These are phyloP conservation scores for Elongisporangium senticosum DNA, from an alignment of 352 stramenopile genomes.

Conservation along the genomic window DNA sequence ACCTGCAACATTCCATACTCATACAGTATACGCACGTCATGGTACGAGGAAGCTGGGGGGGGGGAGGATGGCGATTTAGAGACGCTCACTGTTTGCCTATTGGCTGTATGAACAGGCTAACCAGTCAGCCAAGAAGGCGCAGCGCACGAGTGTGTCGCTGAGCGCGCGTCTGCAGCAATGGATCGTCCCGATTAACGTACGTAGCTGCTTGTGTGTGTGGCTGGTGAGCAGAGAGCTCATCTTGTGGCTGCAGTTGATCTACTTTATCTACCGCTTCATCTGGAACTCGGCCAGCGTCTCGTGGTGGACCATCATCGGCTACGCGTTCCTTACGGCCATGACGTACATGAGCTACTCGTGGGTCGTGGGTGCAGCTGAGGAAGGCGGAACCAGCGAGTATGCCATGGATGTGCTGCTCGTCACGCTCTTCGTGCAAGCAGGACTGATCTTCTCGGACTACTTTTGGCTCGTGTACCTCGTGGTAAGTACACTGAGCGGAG, in stretches of 20 bases:
- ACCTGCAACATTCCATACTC: background rate
- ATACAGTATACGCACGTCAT: background rate
- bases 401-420: slow-evolving; percentile 84
- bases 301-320: slow-evolving; percentile 62
- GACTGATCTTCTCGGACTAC: slow-evolving; percentile 78
- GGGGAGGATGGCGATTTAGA: background rate
- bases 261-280: slow-evolving; percentile 70
- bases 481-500: slow-evolving; percentile 18
- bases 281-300: slow-evolving; percentile 68
- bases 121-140: slow-evolving; percentile 81
- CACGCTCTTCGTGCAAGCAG: slow-evolving; percentile 73
- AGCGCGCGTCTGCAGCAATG: slow-evolving; percentile 67
- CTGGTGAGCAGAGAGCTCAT: background rate
- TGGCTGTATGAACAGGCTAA: slow-evolving; percentile 44
- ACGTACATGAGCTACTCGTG: slow-evolving; percentile 82
- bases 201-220: background rate
- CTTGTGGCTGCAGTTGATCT: slow-evolving; percentile 31
- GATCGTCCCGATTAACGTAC: slow-evolving; percentile 78
- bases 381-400: slow-evolving; percentile 81
- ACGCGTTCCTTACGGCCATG: slow-evolving; percentile 51
- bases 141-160: slow-evolving; percentile 59
- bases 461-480: slow-evolving; percentile 83
- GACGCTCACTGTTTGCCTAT: background rate
- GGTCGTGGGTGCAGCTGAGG: slow-evolving; percentile 69
- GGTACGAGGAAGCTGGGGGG: background rate